Percentiles rank a stretch among this genome's conserved stretches.
phyloP scores from a whole-genome alignment of 306 rosid species.

The Corylus heterophylla region DNA sequence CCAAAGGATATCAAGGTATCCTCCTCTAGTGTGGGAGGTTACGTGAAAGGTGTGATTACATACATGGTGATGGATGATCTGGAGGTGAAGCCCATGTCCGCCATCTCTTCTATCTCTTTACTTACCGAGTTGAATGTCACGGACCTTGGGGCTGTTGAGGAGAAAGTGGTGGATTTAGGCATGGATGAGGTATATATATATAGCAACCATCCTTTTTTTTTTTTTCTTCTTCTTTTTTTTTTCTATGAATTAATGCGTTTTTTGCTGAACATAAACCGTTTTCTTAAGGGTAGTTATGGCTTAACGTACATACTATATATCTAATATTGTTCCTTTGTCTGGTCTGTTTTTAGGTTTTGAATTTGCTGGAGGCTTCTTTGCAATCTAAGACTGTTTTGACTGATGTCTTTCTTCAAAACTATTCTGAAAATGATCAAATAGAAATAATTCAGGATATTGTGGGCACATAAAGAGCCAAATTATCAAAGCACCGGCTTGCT shows the following conservation, averaged over 20 bases:
- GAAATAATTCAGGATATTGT: too few species aligned
- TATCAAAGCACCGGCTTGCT: too few species aligned
- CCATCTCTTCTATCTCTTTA: neutral
- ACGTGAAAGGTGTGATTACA: conserved; percentile 24
- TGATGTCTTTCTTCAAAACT: too few species aligned
- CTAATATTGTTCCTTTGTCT: too few species aligned
- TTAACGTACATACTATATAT: too few species aligned
- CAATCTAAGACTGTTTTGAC: neutral
- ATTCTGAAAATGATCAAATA: too few species aligned
- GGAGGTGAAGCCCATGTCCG: conserved; percentile 33
- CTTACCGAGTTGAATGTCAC: conserved; percentile 24
- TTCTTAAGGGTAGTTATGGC: too few species aligned
- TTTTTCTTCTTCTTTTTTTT: neutral
- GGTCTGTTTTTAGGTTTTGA: conserved; percentile 8
- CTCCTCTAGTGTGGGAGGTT: conserved; percentile 9
- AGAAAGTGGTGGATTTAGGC: conserved; percentile 21
- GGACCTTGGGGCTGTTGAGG: conserved; percentile 28
- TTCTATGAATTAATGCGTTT: too few species aligned
- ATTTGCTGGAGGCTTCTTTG: conserved; percentile 16
- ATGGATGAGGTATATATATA: conserved; percentile 32
- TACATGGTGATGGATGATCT: conserved; percentile 46
- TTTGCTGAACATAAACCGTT: too few species aligned
- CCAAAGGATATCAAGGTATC: neutral
- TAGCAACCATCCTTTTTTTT: neutral
- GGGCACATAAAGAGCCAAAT: too few species aligned